Percentiles rank a stretch among this genome's conserved stretches.
These are phyloP conservation scores for Xanthoconium purpureum DNA, from an alignment of 768 basidiomycete genomes.

Conservation along the genomic window DNA sequence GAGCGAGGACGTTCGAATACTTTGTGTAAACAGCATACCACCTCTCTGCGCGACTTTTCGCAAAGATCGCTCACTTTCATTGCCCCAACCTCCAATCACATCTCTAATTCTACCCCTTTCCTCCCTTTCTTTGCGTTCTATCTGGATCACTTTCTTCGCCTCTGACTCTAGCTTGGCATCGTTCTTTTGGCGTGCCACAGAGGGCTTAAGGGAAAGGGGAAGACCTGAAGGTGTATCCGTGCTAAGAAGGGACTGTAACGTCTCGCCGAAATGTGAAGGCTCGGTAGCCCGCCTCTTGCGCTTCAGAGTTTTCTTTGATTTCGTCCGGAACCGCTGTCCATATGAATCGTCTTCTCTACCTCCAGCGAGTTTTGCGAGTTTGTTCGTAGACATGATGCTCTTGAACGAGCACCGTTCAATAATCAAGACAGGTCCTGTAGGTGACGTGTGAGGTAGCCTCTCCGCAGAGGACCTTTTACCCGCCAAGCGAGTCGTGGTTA, in stretches of 20 bases:
- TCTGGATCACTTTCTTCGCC: constrained; percentile 67
- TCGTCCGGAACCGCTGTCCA: constrained; percentile 41
- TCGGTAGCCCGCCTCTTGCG: constrained; percentile 80
- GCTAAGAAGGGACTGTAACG: constrained; percentile 66
- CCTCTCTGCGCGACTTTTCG: constrained; percentile 85
- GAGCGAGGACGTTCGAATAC: background rate
- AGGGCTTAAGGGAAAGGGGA: constrained; percentile 79
- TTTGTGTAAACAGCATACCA: constrained; percentile 43
- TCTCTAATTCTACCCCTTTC: constrained; percentile 65
- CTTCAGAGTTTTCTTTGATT: constrained; percentile 79
- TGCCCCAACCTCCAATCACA: constrained; percentile 87
- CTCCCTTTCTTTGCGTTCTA: constrained; percentile 72
- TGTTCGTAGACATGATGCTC: constrained; percentile 47
- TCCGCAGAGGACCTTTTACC: background rate
- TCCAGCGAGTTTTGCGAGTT: constrained; percentile 48
- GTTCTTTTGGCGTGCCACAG: constrained; percentile 61
- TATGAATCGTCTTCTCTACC: constrained; percentile 13
- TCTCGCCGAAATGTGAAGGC: constrained; percentile 68
- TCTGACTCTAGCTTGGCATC: constrained; percentile 72
- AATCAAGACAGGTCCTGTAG: background rate
- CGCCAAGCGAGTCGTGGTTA: background rate
- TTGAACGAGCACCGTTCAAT: background rate
- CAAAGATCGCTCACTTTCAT: constrained; percentile 70
- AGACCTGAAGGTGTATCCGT: constrained; percentile 68
- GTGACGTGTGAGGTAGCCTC: background rate